These are phyloP conservation scores for Microbotryum saponariae DNA, from an alignment of 1,284 basidiomycete genomes.

Conservation along the genomic window DNA sequence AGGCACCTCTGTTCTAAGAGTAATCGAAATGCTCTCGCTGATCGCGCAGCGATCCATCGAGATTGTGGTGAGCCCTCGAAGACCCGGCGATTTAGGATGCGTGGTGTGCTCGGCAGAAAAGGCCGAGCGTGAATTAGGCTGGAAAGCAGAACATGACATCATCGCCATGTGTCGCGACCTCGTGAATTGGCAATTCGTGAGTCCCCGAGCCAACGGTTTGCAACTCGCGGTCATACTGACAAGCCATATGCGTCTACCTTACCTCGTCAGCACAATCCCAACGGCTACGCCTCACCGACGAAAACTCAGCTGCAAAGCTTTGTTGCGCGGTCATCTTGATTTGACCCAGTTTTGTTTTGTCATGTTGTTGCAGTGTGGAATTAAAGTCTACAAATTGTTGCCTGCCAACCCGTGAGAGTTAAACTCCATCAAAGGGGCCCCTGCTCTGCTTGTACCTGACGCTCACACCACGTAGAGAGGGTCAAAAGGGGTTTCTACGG, in stretches of 20 bases:
- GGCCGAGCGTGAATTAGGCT: slow-evolving; percentile 23
- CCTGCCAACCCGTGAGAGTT: too few relatives aligned
- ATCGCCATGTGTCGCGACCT: slow-evolving; percentile 14
- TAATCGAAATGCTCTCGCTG: slow-evolving; percentile 20
- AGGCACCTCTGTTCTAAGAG: slow-evolving; percentile 24
- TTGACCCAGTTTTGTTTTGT: too few relatives aligned
- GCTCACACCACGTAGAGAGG: too few relatives aligned
- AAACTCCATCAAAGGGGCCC: too few relatives aligned
- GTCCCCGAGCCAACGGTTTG: neutral
- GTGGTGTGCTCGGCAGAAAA: slow-evolving; percentile 24
- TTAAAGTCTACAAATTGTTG: too few relatives aligned
- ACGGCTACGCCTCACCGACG: slow-evolving; percentile 2
- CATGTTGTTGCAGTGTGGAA: too few relatives aligned
- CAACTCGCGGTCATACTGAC: neutral
- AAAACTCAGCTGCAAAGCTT: too few relatives aligned
- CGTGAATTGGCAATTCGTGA: slow-evolving; percentile 16
- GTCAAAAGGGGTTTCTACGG: slow-evolving; percentile 65
- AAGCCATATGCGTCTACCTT: neutral
- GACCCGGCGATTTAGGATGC: slow-evolving; percentile 25
- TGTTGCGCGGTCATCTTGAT: too few relatives aligned
- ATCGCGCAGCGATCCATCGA: slow-evolving; percentile 22
- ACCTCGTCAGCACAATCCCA: slow-evolving; percentile 4
- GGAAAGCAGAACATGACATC: slow-evolving; percentile 17
- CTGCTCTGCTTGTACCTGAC: too few relatives aligned
- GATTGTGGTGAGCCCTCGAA: slow-evolving; percentile 16